Base-by-base conservation (phyloP, 1,284 basidiomycete species). In the Fomitopsis pinicola region DNA sequence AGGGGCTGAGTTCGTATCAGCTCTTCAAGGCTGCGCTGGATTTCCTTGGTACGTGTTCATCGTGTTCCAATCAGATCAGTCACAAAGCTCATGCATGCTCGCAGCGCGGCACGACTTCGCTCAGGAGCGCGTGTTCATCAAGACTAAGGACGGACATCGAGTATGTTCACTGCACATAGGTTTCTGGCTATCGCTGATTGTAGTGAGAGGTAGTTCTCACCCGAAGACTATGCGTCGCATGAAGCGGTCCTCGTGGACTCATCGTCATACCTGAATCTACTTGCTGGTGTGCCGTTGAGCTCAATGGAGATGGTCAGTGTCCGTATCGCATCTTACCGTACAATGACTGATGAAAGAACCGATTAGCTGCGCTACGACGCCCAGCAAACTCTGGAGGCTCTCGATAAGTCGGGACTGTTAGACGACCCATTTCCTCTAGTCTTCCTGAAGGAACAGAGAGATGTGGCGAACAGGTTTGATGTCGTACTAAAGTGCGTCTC, bases 1-100 rank as follows among this genome's bases (percentile, higher is more conserved):
- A 82, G 60, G 90, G 91, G 1, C 73, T 95, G 68, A 94, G 91
- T 66, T 92, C 91, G 40, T 95, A 95, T 73, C 94, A 95, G 72
- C 77, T 95, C 38, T 94, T 95, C 75, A 85, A 89, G 63, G 92
- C 89, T 54, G 86, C 86, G 3, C 72, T 96, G 63, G 91, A 94
- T 69, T 89, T 93, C 70, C 72, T 95, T 33, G 81, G 90, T 92
- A 67, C 64, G 85, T 73, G 30, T n/a, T 26, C 35, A 46, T 7
- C 55, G 7, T 14, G 45, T 50, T 56, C 33, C 36, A 9, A 50
- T 48, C 38, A 15, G 12, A 10, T 35, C 19, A 5, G 58, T 14
- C 9, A 26, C 12, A n/a, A 26, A 28, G 42, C 52, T 54, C n/a
- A 28, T 62, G 55, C 9, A 28, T 53, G 48, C 52, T 46, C 30